phyloP scores from a whole-genome alignment of 768 basidiomycete genomes.

The Tylopilus plumbeoviolaceoides region DNA sequence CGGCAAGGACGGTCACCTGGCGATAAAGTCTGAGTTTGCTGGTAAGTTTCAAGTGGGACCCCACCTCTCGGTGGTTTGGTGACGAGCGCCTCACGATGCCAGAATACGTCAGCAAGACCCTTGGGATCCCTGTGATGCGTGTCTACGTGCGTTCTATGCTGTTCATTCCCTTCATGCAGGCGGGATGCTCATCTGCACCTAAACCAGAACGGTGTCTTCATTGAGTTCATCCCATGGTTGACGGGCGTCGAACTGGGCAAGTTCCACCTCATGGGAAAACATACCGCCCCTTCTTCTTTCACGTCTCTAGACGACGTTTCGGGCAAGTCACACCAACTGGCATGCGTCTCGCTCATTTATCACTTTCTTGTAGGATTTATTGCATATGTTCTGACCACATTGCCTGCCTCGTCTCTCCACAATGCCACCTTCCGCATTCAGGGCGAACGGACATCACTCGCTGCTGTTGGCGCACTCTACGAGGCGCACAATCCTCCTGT shows the following conservation, averaged over 20 bases:
- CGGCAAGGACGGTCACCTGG: slow-evolving; percentile 23
- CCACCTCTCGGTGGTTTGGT: background rate
- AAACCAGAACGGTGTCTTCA: slow-evolving; percentile 33
- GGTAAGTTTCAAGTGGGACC: slow-evolving; percentile 13
- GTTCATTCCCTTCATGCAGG: background rate
- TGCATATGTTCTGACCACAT: slow-evolving; percentile 31
- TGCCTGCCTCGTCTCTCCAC: slow-evolving; percentile 24
- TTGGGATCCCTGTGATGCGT: slow-evolving; percentile 29
- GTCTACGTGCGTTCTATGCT: slow-evolving; percentile 27
- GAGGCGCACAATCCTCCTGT: slow-evolving; percentile 18
- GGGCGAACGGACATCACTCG: slow-evolving; percentile 30
- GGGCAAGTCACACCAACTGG: slow-evolving; percentile 17
- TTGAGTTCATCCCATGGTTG: slow-evolving; percentile 29
- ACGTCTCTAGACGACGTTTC: slow-evolving; percentile 33
- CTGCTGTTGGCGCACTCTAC: slow-evolving; percentile 27
- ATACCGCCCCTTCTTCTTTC: slow-evolving; percentile 28
- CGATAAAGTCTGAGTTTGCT: slow-evolving; percentile 27
- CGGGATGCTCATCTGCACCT: background rate
- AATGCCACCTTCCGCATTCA: slow-evolving; percentile 34
- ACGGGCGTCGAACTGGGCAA: slow-evolving; percentile 27
- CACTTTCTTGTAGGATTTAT: slow-evolving; percentile 29
- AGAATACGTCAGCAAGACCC: slow-evolving; percentile 20
- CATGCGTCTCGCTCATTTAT: slow-evolving; percentile 1
- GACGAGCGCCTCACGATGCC: no score
- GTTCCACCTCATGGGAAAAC: slow-evolving; percentile 32